These are phyloP conservation scores for Collybia nuda DNA, from an alignment of 768 basidiomycete species.

Conservation along the genomic window DNA sequence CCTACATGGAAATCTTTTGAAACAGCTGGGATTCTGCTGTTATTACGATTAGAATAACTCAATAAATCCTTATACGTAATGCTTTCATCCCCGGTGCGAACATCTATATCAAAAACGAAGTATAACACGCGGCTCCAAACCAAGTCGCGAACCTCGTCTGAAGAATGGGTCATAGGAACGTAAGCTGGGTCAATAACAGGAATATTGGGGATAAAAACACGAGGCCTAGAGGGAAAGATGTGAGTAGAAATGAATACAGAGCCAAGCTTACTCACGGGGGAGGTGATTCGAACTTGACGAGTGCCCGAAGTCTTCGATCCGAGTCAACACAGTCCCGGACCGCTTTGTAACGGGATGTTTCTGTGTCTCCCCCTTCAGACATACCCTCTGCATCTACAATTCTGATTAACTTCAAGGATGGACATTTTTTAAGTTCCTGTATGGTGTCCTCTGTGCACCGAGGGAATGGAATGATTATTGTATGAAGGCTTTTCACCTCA, in stretches of 20 bases:
- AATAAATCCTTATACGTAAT: background rate
- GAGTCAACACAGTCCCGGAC: too few species aligned
- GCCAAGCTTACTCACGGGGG: background rate
- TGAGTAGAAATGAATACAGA: background rate
- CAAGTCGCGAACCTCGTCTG: background rate
- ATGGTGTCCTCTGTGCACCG: background rate
- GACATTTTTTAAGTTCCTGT: background rate
- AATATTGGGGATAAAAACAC: background rate
- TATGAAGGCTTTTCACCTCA: background rate
- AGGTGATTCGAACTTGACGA: background rate
- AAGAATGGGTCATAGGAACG: background rate
- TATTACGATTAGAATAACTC: background rate
- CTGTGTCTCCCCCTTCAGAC: background rate
- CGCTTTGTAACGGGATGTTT: too few species aligned
- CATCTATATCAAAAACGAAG: background rate
- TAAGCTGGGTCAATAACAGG: background rate
- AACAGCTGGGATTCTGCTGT: background rate
- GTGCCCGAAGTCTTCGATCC: background rate
- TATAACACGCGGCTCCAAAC: background rate
- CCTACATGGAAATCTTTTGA: background rate
- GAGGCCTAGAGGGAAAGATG: background rate
- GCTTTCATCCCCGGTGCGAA: background rate
- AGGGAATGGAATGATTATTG: background rate
- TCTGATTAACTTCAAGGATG: background rate
- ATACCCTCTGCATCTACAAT: background rate